Evolutionary conservation across 139 green algal species (phyloP).

Genomic region (Chara braunii): DNA sequence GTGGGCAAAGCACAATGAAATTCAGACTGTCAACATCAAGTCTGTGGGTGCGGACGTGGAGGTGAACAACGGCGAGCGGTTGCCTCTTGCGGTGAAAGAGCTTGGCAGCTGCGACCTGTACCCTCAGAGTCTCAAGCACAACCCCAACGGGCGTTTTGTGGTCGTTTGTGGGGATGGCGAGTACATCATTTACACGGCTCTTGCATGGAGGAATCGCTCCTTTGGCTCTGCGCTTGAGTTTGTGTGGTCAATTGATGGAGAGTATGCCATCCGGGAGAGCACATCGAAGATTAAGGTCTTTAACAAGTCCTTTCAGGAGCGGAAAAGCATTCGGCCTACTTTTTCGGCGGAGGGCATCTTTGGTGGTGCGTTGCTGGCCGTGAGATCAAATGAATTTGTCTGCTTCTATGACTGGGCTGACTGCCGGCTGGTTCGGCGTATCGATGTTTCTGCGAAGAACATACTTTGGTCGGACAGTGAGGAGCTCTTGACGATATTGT

Average conservation of each 20-base stretch:
- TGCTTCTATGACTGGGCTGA: constrained; percentile 93
- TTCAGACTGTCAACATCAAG: constrained; percentile 65
- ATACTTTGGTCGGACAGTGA: constrained; percentile 85
- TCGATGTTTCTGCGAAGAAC: constrained; percentile 75
- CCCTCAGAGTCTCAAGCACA: constrained; percentile 78
- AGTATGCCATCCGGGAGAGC: constrained; percentile 75
- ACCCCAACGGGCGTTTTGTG: constrained; percentile 93
- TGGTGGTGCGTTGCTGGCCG: constrained; percentile 74
- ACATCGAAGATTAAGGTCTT: constrained; percentile 51
- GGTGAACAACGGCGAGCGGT: constrained; percentile 80
- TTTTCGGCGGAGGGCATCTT: constrained; percentile 81
- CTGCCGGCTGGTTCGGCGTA: constrained; percentile 64
- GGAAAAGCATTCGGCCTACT: constrained; percentile 72
- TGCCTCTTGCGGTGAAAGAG: constrained; percentile 93
- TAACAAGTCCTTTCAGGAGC: constrained; percentile 68
- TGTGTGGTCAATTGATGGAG: constrained; percentile 83
- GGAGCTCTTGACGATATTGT: constrained; percentile 70
- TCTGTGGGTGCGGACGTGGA: constrained; percentile 42
- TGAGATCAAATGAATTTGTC: constrained; percentile 78
- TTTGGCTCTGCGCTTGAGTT: constrained; percentile 88
- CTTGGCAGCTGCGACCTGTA: constrained; percentile 90
- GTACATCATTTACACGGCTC: constrained; percentile 98
- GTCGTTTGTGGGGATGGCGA: constrained; percentile 93
- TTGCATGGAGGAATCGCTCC: constrained; percentile 97
- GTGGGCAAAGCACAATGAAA: constrained; percentile 83